phyloP scores from a whole-genome alignment of 257 asterid genomes.

The Lantana camara region DNA sequence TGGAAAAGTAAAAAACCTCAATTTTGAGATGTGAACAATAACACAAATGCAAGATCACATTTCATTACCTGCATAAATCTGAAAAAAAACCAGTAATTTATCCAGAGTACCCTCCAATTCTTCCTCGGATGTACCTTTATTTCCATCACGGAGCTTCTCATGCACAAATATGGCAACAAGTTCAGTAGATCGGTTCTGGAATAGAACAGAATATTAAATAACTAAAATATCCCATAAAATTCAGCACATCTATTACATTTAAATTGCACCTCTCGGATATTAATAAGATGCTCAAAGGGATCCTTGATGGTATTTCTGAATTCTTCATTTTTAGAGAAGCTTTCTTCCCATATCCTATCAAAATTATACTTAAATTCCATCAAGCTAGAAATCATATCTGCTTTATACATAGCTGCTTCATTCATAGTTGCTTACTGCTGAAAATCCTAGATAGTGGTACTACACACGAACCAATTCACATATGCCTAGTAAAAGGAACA shows the following conservation, averaged over 20 bases:
- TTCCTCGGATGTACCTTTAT: constrained; percentile 99
- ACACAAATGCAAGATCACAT: not conserved
- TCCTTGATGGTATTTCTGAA: constrained; percentile 95
- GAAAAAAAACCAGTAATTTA: constrained; percentile 90
- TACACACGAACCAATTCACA: constrained; percentile 78
- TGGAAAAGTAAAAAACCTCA: constrained; percentile 2
- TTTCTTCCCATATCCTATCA: constrained; percentile 90
- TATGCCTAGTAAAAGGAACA: constrained; percentile 59
- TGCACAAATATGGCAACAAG: no score
- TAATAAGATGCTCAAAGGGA: constrained; percentile 92
- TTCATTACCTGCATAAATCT: constrained; percentile 85
- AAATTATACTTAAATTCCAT: constrained; percentile 87
- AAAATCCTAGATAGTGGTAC: constrained; percentile 63
- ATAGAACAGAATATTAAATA: constrained; percentile 16
- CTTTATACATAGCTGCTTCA: no score
- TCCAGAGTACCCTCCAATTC: constrained; percentile 97
- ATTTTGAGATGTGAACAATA: not conserved
- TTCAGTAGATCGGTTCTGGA: constrained; percentile 93
- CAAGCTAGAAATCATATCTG: no score
- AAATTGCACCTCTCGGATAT: constrained; percentile 84
- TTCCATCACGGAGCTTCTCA: constrained; percentile 99
- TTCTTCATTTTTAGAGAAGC: constrained; percentile 81
- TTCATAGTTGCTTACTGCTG: constrained; percentile 57
- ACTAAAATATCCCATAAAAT: no score
- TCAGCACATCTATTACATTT: no score